Percentiles rank a stretch among this genome's conserved stretches.
Evolutionary conservation across 1,284 basidiomycete species (phyloP).

Genomic region (Tausonia pullulans): DNA sequence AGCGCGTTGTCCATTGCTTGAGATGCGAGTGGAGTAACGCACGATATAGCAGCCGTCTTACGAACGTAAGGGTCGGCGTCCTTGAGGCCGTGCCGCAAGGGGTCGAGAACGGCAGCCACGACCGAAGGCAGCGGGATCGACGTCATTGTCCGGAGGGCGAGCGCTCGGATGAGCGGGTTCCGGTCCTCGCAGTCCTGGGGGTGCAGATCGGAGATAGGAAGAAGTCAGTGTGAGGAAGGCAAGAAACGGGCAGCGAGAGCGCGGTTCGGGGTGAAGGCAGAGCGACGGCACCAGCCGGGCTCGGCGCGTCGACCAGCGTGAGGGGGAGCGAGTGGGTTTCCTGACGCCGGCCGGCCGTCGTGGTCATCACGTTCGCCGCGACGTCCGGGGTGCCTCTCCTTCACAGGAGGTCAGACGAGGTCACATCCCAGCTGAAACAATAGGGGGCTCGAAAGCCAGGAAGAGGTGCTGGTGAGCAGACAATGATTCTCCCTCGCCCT

Average conservation of each 20-base stretch:
- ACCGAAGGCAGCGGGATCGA: slow-evolving; percentile 80
- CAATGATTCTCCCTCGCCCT: no score
- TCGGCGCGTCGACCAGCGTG: neutral
- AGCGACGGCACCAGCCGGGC: neutral
- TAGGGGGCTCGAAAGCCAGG: neutral
- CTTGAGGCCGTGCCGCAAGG: slow-evolving; percentile 72
- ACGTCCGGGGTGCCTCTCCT: no score
- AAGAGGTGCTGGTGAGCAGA: no score
- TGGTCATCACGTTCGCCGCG: no score
- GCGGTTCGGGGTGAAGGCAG: neutral
- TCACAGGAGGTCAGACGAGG: neutral
- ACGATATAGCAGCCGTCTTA: slow-evolving; percentile 80
- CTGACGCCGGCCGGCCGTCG: no score
- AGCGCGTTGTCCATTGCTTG: neutral
- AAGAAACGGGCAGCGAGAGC: neutral
- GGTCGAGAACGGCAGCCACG: slow-evolving; percentile 67
- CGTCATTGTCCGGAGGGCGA: slow-evolving; percentile 92
- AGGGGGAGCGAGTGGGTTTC: no score
- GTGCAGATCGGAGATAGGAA: neutral
- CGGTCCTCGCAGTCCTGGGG: slow-evolving; percentile 76
- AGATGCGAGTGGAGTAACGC: neutral
- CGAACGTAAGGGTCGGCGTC: slow-evolving; percentile 91
- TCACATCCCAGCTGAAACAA: neutral
- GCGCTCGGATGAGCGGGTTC: slow-evolving; percentile 80
- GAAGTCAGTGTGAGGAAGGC: neutral